A percentile compares a stretch with the other conserved stretches of the same genome.
These are phyloP conservation scores for Rhododendron kiyosumense DNA, from an alignment of 148 eudicot species.

Conservation along the genomic window DNA sequence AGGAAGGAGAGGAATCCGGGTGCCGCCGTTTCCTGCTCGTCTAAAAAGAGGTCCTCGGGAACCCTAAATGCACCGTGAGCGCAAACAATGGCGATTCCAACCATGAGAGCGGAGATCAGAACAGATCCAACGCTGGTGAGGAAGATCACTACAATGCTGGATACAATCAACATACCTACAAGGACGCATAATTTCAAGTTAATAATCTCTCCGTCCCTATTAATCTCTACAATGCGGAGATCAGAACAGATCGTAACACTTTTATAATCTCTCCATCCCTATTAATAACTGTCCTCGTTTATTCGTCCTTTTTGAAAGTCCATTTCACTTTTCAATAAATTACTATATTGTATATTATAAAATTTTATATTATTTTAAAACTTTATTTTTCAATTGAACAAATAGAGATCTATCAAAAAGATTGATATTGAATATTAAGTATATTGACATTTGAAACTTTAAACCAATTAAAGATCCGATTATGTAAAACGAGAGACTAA, in stretches of 20 bases:
- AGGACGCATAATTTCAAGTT: background rate
- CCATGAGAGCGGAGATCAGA: constrained; percentile 61
- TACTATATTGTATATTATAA: no score
- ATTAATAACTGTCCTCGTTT: no score
- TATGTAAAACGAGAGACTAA: background rate
- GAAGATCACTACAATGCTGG: constrained; percentile 52
- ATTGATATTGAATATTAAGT: no score
- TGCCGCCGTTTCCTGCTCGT: constrained; percentile 56
- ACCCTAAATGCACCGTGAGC: constrained; percentile 73
- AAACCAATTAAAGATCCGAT: background rate
- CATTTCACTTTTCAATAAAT: no score
- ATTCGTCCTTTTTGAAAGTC: no score
- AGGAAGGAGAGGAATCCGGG: constrained; percentile 71
- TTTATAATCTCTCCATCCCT: no score
- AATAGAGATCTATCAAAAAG: no score
- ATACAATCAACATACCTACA: constrained; percentile 32
- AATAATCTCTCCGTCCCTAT: no score
- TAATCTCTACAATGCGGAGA: no score
- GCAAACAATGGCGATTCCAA: constrained; percentile 59
- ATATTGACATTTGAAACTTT: background rate
- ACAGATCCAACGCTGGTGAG: constrained; percentile 79
- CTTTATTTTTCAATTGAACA: no score
- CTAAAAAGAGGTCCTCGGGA: constrained; percentile 84
- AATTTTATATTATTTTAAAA: no score
- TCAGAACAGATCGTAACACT: no score